Conservation (phyloP, 129 eudicot species). For the Flaveria linearis region DNA sequence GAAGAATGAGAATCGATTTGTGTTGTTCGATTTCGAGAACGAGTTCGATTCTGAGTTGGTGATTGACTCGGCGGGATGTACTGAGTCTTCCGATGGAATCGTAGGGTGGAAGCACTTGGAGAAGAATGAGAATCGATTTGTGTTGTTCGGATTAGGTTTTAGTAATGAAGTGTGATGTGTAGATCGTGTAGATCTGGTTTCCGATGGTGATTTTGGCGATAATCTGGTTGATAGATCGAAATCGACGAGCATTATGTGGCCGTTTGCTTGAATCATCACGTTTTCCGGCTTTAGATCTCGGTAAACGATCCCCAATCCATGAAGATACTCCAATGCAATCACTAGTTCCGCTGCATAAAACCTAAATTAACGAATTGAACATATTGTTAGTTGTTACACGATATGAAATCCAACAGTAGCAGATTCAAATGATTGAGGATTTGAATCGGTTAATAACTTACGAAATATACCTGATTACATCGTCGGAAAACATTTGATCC, state of each 20-base stretch:
- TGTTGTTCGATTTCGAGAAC: slow-evolving; percentile 44
- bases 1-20: slow-evolving; percentile 4
- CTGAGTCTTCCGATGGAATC: slow-evolving; percentile 48
- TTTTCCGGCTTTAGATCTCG: slow-evolving; percentile 90
- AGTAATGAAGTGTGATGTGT: slow-evolving; percentile 5
- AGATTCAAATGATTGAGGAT: not conserved
- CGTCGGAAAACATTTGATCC: slow-evolving; percentile 87
- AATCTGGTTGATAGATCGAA: slow-evolving; percentile 83
- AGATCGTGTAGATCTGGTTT: slow-evolving; percentile 4
- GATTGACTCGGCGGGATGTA: slow-evolving; percentile 35
- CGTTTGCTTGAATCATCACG: slow-evolving; percentile 76
- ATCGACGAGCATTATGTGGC: slow-evolving; percentile 86
- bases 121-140: slow-evolving; percentile 4
- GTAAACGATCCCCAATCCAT: slow-evolving; percentile 76
- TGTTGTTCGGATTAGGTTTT: slow-evolving; percentile 30
- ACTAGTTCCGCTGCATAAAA: slow-evolving; percentile 92
- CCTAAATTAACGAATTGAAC: slow-evolving; percentile 30
- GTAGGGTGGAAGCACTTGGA: slow-evolving; percentile 37
- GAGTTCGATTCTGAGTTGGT: slow-evolving; percentile 32
- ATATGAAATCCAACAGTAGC: not conserved
- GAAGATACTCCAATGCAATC: slow-evolving; percentile 82
- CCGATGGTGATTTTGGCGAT: slow-evolving; percentile 44
- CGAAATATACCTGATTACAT: slow-evolving; percentile 61
- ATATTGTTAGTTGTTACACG: not conserved
- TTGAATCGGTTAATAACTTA: not conserved